phyloP scores from a whole-genome alignment of 345 rosid genomes.

The Murraya paniculata region DNA sequence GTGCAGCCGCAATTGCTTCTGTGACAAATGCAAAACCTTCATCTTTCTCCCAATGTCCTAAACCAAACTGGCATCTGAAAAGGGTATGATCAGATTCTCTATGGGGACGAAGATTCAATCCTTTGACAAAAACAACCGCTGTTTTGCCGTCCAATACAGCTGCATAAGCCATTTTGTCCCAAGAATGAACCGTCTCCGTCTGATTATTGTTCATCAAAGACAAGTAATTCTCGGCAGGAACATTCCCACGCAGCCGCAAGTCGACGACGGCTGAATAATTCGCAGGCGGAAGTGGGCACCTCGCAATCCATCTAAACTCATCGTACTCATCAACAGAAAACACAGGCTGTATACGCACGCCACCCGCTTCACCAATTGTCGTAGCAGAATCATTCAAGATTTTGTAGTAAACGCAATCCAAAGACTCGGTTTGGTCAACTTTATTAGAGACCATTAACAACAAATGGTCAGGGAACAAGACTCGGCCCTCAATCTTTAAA shows the following conservation, averaged over 20 bases:
- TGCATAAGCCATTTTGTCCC: constrained; percentile 75
- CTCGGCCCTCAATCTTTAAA: constrained; percentile 52
- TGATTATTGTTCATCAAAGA: constrained; percentile 24
- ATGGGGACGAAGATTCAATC: constrained; percentile 85
- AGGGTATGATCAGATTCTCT: constrained; percentile 56
- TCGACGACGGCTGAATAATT: constrained; percentile 60
- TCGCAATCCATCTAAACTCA: constrained; percentile 53
- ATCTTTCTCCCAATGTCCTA: constrained; percentile 38
- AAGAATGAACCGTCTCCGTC: constrained; percentile 41
- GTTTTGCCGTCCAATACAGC: constrained; percentile 65
- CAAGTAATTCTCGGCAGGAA: constrained; percentile 10
- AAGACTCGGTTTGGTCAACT: constrained; percentile 21
- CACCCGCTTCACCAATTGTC: constrained; percentile 16
- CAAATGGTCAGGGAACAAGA: constrained; percentile 82
- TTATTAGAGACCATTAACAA: constrained; percentile 49
- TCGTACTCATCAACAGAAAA: constrained; percentile 58
- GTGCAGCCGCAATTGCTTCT: constrained; percentile 73
- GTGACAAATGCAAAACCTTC: constrained; percentile 45
- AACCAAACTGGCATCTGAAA: constrained; percentile 69
- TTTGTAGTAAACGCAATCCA: constrained; percentile 64
- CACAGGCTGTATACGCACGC: constrained; percentile 27
- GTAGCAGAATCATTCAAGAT: not conserved
- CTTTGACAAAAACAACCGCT: constrained; percentile 78
- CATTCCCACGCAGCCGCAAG: constrained; percentile 45
- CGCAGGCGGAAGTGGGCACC: constrained; percentile 66